Evolutionary conservation across 2,329 filamentous ascomycete species (phyloP), one percentile per base, ranked within the genome.

Genomic region (Fusarium verticillioides): DNA sequence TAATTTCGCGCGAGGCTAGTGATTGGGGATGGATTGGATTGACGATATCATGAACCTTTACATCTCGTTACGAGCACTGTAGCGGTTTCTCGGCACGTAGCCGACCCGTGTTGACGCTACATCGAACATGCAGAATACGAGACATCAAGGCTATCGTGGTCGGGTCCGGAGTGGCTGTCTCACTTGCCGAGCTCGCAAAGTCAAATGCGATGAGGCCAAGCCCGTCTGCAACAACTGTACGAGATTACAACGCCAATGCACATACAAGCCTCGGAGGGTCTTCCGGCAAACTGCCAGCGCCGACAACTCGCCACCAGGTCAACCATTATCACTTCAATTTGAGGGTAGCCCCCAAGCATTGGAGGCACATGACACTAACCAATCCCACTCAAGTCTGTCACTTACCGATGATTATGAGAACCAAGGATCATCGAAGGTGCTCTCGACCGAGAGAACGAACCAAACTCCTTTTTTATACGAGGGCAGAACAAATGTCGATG

Each of bases 101-200:
- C 34, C 44, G 44, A 60, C 34, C 34, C 34, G 57, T 7, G 46
- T 30, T 30, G 30, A 37, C 36, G 18, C 36, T 19, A 19, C 9
- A 7, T 19, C 9, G 9, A 11, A 60, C 21, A 60, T 53, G 57
- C 57, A 60, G 18, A 39, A 7, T 4, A 21, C 57, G 16, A 36
- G 26, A 1, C 34, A 60, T 5, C 57, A 60, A 6, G 57, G 34
- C 4, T 60, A 60, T 10, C 57, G 57, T 2, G 44, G 57, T 4
- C 57, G 57, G 21, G 57, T 60, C 16, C 57, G 57, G 15, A 53
- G 34, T n/a, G 57, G 57, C 3, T 60, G 57, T 26, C 57, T 60
- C 0, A 60, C 44, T 11, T 60, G 57, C 30, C 57, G 57, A 12
- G 46, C 57, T 26, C 57, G 57, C 2, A 60, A 60, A n/a, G 44